Percentiles rank a stretch among this genome's conserved stretches.
Evolutionary conservation across 2,329 filamentous ascomycete genomes (phyloP).

Genomic region (Trichoderma hamatum): DNA sequence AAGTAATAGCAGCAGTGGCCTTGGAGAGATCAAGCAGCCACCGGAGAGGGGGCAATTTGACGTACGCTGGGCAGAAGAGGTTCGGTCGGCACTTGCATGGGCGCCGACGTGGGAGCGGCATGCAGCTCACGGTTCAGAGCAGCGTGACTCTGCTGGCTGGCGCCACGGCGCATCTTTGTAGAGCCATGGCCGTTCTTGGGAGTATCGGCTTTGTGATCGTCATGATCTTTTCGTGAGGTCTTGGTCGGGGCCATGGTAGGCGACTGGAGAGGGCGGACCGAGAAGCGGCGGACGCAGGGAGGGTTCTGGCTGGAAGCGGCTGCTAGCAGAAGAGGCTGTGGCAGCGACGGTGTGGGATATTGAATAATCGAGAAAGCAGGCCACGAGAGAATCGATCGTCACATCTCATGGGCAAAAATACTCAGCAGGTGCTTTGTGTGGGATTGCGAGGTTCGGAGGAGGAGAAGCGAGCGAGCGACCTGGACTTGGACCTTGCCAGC

Average conservation of each 20-base stretch:
- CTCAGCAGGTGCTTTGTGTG: conserved; percentile 8
- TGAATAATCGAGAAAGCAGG: neutral
- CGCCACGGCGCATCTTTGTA: conserved; percentile 59
- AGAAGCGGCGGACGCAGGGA: neutral
- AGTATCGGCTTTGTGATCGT: conserved; percentile 51
- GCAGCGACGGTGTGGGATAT: neutral
- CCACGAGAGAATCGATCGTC: conserved; percentile 3
- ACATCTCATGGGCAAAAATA: conserved; percentile 18
- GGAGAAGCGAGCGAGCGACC: conserved; percentile 11
- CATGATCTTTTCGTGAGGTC: conserved; percentile 51
- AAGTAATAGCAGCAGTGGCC: neutral
- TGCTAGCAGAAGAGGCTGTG: neutral
- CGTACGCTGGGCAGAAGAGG: conserved; percentile 42
- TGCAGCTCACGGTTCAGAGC: conserved; percentile 48
- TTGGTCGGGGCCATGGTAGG: conserved; percentile 51
- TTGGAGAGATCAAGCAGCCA: neutral
- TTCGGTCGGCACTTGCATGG: conserved; percentile 38
- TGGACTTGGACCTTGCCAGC: conserved; percentile 6
- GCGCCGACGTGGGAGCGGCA: conserved; percentile 44
- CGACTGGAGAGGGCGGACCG: neutral
- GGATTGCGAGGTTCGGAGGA: conserved; percentile 26
- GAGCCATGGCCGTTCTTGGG: conserved; percentile 50
- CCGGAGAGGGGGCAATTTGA: conserved; percentile 10
- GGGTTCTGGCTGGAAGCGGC: neutral
- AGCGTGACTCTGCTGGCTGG: conserved; percentile 55